Evolutionary conservation across 2,329 filamentous ascomycete genomes (phyloP).

Genomic region (Beauveria caledonica): DNA sequence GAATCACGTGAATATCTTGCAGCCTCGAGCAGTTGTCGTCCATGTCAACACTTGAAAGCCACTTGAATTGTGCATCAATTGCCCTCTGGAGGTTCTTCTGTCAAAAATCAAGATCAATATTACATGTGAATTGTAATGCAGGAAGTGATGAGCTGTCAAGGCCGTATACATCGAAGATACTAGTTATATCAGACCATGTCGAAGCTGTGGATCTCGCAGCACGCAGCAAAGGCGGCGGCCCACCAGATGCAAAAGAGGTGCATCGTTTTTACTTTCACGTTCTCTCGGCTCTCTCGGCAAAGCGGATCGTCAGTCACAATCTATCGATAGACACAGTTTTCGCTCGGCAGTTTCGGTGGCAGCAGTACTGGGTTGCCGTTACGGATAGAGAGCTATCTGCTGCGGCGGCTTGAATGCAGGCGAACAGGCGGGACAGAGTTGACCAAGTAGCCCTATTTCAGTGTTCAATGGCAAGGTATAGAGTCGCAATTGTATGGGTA

Average conservation of each 20-base stretch:
- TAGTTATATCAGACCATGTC: neutral
- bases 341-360: neutral
- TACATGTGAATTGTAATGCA: too few relatives aligned
- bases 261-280: too few relatives aligned
- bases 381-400: too few relatives aligned
- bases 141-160: too few relatives aligned
- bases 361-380: neutral
- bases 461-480: neutral
- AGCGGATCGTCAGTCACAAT: neutral
- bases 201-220: neutral
- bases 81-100: too few relatives aligned
- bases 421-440: too few relatives aligned
- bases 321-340: neutral
- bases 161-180: neutral
- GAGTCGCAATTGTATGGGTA: too few relatives aligned
- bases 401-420: too few relatives aligned
- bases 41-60: neutral
- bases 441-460: neutral
- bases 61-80: too few relatives aligned
- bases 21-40: neutral
- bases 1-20: neutral
- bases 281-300: neutral
- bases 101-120: too few relatives aligned
- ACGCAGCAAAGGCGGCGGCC: neutral
- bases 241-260: neutral